A percentile compares a stretch with the other conserved stretches of the same genome.
Conservation (phyloP, 2,329 filamentous ascomycete genomes). For the Xylariomycetidae sp. region DNA sequence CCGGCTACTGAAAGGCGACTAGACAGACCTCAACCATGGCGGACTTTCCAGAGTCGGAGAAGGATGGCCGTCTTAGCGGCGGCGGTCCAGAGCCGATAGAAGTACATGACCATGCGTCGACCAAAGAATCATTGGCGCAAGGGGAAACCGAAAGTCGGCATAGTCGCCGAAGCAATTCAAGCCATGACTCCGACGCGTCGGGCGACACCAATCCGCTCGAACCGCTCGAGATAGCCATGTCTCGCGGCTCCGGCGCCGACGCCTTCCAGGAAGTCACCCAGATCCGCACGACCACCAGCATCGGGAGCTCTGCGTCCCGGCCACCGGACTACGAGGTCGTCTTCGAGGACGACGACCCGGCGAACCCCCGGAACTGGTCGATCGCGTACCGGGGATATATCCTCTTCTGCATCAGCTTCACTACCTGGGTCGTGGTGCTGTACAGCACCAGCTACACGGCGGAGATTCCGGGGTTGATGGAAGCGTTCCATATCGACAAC, state of each 20-base stretch:
- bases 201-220: conserved; percentile 20
- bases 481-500: conserved; percentile 54
- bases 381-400: conserved; percentile 39
- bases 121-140: conserved; percentile 8
- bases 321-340: conserved; percentile 65
- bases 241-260: conserved; percentile 11
- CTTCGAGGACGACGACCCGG: conserved; percentile 52
- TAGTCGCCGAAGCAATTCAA: conserved; percentile 13
- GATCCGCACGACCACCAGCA: conserved; percentile 35
- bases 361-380: conserved; percentile 67
- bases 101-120: conserved; percentile 5
- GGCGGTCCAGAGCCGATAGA: conserved; percentile 7
- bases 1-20: too few species aligned
- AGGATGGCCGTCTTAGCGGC: conserved; percentile 6
- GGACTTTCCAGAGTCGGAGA: conserved; percentile 10
- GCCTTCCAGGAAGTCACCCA: conserved; percentile 36
- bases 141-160: conserved; percentile 5
- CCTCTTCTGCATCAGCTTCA: conserved; percentile 39
- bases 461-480: conserved; percentile 61
- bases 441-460: conserved; percentile 77
- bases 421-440: conserved; percentile 51
- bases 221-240: conserved; percentile 21
- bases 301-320: conserved; percentile 36
- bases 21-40: too few species aligned
- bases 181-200: conserved; percentile 17